Conservation (phyloP, 306 rosid genomes). For the Ochetophila trinervis region DNA sequence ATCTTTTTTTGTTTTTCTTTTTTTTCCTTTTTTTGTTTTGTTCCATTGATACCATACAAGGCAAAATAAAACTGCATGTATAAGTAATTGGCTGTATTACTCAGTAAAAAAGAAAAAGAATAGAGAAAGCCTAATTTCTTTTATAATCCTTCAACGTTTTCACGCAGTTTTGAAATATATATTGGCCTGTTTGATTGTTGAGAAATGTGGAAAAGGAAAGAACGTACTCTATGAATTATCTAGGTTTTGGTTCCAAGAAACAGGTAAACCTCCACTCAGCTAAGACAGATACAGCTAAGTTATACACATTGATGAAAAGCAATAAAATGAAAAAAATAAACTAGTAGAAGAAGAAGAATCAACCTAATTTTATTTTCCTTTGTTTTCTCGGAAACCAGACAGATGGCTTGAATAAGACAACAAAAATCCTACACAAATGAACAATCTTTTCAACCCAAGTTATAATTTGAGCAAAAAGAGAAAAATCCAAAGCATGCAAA, state of each 20-base stretch:
- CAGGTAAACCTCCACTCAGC: background rate
- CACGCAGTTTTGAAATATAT: background rate
- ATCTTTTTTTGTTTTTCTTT: background rate
- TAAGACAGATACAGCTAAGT: background rate
- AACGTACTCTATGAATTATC: background rate
- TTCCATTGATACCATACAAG: too few species aligned
- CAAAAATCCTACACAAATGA: background rate
- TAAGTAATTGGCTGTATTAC: too few species aligned
- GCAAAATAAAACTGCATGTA: too few species aligned
- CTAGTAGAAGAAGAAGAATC: background rate
- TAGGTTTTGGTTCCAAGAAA: background rate
- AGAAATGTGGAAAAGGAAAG: conserved; percentile 6
- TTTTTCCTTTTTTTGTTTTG: too few species aligned
- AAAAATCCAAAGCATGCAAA: background rate
- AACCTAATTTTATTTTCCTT: background rate
- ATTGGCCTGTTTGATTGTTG: background rate
- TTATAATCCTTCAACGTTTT: background rate
- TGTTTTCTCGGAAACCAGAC: conserved; percentile 13
- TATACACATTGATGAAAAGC: background rate
- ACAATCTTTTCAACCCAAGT: background rate
- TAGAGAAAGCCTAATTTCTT: too few species aligned
- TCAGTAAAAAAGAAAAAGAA: too few species aligned
- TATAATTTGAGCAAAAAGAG: background rate
- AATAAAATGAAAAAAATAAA: background rate
- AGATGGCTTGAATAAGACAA: background rate